Conservation (phyloP, 305 asterid species). For the Rubia tinctorum region DNA sequence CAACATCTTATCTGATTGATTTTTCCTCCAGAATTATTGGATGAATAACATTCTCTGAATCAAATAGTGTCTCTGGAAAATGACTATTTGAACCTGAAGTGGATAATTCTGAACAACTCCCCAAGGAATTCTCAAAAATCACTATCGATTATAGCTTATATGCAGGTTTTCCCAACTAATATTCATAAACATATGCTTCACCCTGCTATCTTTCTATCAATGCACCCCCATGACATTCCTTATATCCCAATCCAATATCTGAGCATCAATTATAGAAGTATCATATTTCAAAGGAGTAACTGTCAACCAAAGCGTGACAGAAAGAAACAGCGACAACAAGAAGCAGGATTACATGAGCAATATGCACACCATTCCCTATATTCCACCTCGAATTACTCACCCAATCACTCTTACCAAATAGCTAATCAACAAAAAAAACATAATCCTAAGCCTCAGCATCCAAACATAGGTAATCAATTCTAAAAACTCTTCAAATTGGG, state of each 20-base stretch:
- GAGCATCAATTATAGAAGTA: slow-evolving; percentile 44
- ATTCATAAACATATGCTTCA: slow-evolving; percentile 33
- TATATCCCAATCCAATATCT: slow-evolving; percentile 44
- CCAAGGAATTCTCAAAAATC: slow-evolving; percentile 35
- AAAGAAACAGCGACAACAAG: slow-evolving; percentile 51
- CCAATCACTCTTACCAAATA: slow-evolving; percentile 93
- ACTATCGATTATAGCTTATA: slow-evolving; percentile 37
- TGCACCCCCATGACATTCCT: slow-evolving; percentile 28
- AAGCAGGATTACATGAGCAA: slow-evolving; percentile 62
- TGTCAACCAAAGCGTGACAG: slow-evolving; percentile 75
- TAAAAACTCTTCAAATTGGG: slow-evolving; percentile 59
- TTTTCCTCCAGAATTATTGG: slow-evolving; percentile 48
- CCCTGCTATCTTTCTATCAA: slow-evolving; percentile 31
- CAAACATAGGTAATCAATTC: slow-evolving; percentile 56
- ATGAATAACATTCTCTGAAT: slow-evolving; percentile 36
- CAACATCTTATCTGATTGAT: slow-evolving; percentile 37
- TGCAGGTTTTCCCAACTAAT: slow-evolving; percentile 33
- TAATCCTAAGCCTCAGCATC: slow-evolving; percentile 63
- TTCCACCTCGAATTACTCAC: slow-evolving; percentile 75
- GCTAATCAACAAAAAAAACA: slow-evolving; percentile 79
- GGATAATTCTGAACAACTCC: slow-evolving; percentile 29
- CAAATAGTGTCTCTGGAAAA: slow-evolving; percentile 59
- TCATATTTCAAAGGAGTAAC: slow-evolving; percentile 87
- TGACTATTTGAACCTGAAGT: slow-evolving; percentile 32
- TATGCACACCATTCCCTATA: slow-evolving; percentile 52